These are phyloP conservation scores for Apiotrichum sp. DNA, from an alignment of 1,284 basidiomycete species.

Conservation along the genomic window DNA sequence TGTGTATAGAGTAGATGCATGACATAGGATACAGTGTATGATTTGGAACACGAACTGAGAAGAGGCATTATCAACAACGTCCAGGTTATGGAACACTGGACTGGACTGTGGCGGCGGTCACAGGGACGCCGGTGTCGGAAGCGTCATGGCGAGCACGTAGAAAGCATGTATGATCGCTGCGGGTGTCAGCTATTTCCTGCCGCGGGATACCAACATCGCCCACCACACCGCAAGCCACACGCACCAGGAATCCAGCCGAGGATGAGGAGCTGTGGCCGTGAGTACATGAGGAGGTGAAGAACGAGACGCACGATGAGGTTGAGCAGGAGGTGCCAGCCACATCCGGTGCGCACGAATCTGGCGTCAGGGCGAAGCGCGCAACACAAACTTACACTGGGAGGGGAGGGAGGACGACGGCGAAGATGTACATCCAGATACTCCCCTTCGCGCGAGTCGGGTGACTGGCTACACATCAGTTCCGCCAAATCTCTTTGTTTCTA, in stretches of 20 bases:
- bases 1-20: too few relatives aligned
- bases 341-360: conserved; percentile 7
- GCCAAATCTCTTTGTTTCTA: not conserved
- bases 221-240: not conserved
- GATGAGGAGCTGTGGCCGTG: conserved; percentile 1
- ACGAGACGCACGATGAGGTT: conserved; percentile 6
- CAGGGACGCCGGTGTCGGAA: too few relatives aligned
- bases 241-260: conserved; percentile 12
- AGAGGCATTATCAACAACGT: too few relatives aligned
- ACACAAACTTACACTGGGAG: conserved; percentile 4
- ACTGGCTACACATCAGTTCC: not conserved
- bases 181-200: too few relatives aligned
- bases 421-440: conserved; percentile 2
- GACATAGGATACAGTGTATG: too few relatives aligned
- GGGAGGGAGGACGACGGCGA: conserved; percentile 9
- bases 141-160: not conserved
- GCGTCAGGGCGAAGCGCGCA: not conserved
- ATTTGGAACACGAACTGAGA: too few relatives aligned
- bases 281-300: not conserved
- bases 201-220: too few relatives aligned
- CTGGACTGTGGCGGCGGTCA: too few relatives aligned
- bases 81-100: too few relatives aligned
- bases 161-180: conserved; percentile 1
- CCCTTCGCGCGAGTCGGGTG: not conserved
- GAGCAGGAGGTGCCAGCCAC: conserved; percentile 2